Conservation (phyloP, 73 alveolate species). For the Tetrahymena malaccensis region DNA sequence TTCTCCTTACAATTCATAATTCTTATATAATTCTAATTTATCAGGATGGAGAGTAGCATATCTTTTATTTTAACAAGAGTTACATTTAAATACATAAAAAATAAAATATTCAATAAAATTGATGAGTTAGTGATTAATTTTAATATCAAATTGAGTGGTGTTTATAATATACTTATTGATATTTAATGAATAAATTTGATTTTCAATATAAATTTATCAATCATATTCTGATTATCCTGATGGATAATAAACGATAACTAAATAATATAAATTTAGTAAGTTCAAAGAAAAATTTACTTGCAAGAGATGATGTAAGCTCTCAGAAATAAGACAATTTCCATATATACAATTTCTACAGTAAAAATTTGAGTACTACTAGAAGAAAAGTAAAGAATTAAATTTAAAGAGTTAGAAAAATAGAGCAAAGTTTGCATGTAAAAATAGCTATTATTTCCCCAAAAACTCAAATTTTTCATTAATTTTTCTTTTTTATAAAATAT, state of each 20-base stretch:
- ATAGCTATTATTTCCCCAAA: background rate
- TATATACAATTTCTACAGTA: background rate
- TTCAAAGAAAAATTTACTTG: background rate
- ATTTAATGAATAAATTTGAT: too few relatives aligned
- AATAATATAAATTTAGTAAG: too few relatives aligned
- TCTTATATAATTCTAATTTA: background rate
- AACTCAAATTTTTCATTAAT: background rate
- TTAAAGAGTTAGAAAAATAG: background rate
- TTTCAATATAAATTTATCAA: too few relatives aligned
- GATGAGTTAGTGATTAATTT: too few relatives aligned
- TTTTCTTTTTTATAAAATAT: background rate
- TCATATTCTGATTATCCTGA: too few relatives aligned
- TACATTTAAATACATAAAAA: too few relatives aligned
- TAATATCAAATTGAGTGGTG: too few relatives aligned
- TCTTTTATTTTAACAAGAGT: background rate
- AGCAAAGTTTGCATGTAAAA: background rate
- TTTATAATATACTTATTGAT: too few relatives aligned
- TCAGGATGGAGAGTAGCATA: background rate
- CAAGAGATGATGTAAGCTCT: background rate
- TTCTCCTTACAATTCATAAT: background rate
- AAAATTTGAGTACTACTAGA: background rate
- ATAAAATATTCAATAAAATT: too few relatives aligned
- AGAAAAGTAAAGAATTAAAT: background rate
- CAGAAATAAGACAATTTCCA: background rate
- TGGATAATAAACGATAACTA: too few relatives aligned